A percentile compares a stretch with the other conserved stretches of the same genome.
Conservation (phyloP, 164 flowering plant genomes). For the Piper longum region DNA sequence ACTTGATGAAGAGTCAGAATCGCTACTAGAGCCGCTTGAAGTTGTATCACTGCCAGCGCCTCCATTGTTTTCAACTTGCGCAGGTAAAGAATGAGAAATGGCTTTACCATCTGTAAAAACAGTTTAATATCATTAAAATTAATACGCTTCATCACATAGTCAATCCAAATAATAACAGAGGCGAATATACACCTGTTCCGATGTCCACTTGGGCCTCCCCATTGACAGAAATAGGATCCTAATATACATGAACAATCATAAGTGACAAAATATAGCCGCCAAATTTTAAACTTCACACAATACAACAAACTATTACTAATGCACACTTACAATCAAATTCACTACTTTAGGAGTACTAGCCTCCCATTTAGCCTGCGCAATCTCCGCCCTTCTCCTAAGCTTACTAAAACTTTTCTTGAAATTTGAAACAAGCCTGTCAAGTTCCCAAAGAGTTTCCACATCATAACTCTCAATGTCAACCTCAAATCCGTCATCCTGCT, state of each 20-base stretch:
- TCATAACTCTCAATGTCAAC: constrained; percentile 79
- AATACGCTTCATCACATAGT: background rate
- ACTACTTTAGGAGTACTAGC: constrained; percentile 13
- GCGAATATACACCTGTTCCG: constrained; percentile 18
- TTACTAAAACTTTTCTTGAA: constrained; percentile 54
- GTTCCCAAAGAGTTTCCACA: constrained; percentile 82
- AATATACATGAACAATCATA: constrained; percentile 1
- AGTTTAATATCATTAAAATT: background rate
- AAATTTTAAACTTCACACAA: background rate
- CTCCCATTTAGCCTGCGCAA: constrained; percentile 16
- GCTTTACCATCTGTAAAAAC: constrained; percentile 32
- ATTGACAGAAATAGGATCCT: constrained; percentile 19
- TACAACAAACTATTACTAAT: background rate
- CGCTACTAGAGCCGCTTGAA: constrained; percentile 77
- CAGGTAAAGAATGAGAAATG: constrained; percentile 27
- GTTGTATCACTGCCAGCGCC: constrained; percentile 50
- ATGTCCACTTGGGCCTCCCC: constrained; percentile 18
- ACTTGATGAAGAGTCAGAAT: constrained; percentile 79
- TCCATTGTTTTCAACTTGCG: constrained; percentile 32
- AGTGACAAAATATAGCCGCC: background rate
- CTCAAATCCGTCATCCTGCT: constrained; percentile 77
- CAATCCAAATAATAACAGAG: background rate
- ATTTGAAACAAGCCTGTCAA: constrained; percentile 60
- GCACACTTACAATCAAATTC: background rate
- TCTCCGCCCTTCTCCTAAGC: constrained; percentile 41